phyloP scores from a whole-genome alignment of 495 filamentous ascomycete genomes.

The Neurospora sp. region DNA sequence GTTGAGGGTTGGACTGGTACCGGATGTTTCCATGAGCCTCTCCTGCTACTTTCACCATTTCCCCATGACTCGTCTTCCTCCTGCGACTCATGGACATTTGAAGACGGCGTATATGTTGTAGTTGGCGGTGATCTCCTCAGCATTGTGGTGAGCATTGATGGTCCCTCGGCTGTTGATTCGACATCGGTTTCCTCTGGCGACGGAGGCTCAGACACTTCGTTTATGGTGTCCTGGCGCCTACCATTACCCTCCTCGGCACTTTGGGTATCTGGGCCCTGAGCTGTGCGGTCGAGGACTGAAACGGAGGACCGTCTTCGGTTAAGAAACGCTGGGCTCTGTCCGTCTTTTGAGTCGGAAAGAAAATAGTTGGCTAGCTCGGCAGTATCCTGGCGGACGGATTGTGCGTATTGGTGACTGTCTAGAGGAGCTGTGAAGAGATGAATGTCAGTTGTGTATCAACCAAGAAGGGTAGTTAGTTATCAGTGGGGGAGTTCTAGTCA shows the following conservation, averaged over 20 bases:
- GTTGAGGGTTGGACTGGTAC: neutral
- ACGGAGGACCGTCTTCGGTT: constrained; percentile 24
- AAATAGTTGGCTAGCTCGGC: constrained; percentile 82
- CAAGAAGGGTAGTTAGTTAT: neutral
- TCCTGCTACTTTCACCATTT: neutral
- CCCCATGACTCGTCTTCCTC: constrained; percentile 9
- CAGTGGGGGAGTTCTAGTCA: constrained; percentile 17
- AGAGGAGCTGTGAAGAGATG: constrained; percentile 24
- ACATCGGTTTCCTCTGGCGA: constrained; percentile 33
- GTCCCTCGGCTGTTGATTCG: constrained; percentile 26
- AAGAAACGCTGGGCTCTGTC: constrained; percentile 31
- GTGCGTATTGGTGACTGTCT: constrained; percentile 63
- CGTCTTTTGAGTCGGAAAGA: constrained; percentile 52
- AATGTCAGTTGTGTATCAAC: neutral
- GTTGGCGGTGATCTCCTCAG: constrained; percentile 44
- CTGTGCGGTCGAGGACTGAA: constrained; percentile 11
- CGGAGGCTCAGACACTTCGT: constrained; percentile 52
- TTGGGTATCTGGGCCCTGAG: constrained; percentile 11
- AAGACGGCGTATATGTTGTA: constrained; percentile 5
- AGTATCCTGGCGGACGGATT: constrained; percentile 79
- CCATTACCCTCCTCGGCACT: constrained; percentile 1
- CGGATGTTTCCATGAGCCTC: constrained; percentile 1
- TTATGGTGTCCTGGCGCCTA: constrained; percentile 35
- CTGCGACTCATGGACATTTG: constrained; percentile 6
- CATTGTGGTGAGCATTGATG: constrained; percentile 56